Evolutionary conservation across 164 flowering plant species (phyloP), one percentile per base, ranked within the genome.

Genomic region (Berberis vulgaris): DNA sequence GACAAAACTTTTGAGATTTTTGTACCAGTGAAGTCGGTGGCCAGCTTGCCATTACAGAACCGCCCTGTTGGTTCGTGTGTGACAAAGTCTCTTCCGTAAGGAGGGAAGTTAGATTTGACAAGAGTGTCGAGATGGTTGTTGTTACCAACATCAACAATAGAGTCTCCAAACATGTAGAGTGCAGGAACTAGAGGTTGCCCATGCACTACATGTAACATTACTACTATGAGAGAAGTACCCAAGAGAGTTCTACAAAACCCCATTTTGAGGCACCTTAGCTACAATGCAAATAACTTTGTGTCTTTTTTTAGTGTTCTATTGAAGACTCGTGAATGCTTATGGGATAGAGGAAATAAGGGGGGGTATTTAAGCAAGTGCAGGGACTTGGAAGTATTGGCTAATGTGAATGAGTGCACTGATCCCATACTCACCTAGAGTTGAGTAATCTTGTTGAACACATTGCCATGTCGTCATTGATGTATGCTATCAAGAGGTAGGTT

Each of bases 81-180:
- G 39, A 77, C 79, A 60, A 87, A 94, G 72, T 91, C 95, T 77
- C 99, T 77, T 42, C 99, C 99, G 66, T 94, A 89, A 67, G 99
- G 99, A 66, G 78, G 93, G 65, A 94, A 94, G 75, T 88, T 82
- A 5, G 97, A 85, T 70, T 82, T 94, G 67, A 94, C 73, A 2
- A 87, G 49, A 5, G 98, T 88, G 9, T 2, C n/a, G 7, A 80
- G 83, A 9, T 81, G 41, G 73, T 94, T 94, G 76, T 94, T 94
- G 79, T 94, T 94, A 46, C 97, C 97, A 9, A 69, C 86, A 73
- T 93, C 98, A 66, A 80, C 86, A 1, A 87, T 81, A 1, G 97
- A 90, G 81, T 93, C 98, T 26, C 97, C 98, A 72, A 90, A 90
- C 57, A 87, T 87, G 71, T 62, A 68, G 38, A 93, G 65, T 57